Base-by-base conservation (phyloP, 192 early-diverging fungal genomes). In the Umbelopsis isabellina region DNA sequence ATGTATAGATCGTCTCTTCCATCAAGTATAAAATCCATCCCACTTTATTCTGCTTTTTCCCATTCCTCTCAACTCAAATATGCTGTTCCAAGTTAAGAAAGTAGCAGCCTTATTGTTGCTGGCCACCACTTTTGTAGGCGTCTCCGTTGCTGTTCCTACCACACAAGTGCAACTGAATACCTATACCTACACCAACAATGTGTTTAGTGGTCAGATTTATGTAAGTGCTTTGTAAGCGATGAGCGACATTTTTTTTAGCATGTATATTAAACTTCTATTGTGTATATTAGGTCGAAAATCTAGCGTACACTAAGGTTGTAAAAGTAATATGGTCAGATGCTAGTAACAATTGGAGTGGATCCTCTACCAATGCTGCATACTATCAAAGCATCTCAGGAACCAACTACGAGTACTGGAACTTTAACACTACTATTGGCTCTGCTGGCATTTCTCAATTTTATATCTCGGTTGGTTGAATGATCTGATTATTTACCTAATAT, bases 391-490 rank as follows among this genome's bases (percentile, higher is more conserved):
- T 74, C 44, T 74, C 72, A 30, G 67, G 46, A 6, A 74, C 72
- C n/a, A 74, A 51, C 45, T 74, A 74, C 30, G 72, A 74, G 51
- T 74, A 74, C 45, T 74, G 72, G 72, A 58, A 46, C 18, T 74
- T 74, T 51, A 61, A 18, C 27, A 64, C 66, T 46, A 55, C 65
- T 27, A 66, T 74, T 68, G 45, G 50, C 33, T 58, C 66, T 22
- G 16, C 27, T 37, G 67, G 67, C 5, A 73, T 80, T 44, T 49
- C 55, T 33, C 25, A 80, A 47, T 80, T 80, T 58, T 80, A 80
- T 49, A 69, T 80, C 21, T 20, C 69, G 58, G 70, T 71, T 22
- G 20, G 7, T 46, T 1, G 35, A 52, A 44, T 69, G 37, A 69
- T 4, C 13, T 7, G 4, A 18, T 9, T 12, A 27, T 1, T 21